These are phyloP conservation scores for Pyrenula aspistea DNA, from an alignment of 495 filamentous ascomycete species.

Conservation along the genomic window DNA sequence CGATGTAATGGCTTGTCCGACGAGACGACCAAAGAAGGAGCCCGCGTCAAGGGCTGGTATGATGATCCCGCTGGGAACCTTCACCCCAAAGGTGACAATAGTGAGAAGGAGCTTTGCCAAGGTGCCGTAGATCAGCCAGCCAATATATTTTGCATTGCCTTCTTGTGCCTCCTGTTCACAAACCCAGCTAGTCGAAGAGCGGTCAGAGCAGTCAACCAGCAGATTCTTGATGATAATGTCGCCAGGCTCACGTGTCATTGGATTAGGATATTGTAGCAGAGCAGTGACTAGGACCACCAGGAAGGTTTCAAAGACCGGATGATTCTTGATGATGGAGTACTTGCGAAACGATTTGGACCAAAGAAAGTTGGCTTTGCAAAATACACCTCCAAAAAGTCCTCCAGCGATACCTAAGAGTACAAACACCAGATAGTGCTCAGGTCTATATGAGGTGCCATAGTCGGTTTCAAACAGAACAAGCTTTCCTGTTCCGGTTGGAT, in stretches of 20 bases:
- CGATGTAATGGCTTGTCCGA: conserved; percentile 33
- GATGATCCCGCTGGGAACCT: conserved; percentile 47
- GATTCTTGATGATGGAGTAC: conserved; percentile 34
- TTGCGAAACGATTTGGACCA: conserved; percentile 44
- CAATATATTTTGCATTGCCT: conserved; percentile 21
- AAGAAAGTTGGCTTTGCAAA: conserved; percentile 42
- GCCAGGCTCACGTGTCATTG: conserved; percentile 35
- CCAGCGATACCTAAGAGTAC: conserved; percentile 41
- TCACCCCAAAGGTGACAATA: conserved; percentile 43
- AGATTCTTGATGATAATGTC: conserved; percentile 41
- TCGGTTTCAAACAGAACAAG: conserved; percentile 48
- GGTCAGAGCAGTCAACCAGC: conserved; percentile 36
- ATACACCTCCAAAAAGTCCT: conserved; percentile 42
- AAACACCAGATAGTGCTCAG: conserved; percentile 43
- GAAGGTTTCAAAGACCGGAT: conserved; percentile 41
- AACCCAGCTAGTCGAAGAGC: conserved; percentile 25
- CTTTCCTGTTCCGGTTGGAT: conserved; percentile 45
- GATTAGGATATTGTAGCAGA: conserved; percentile 43
- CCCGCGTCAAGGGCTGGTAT: conserved; percentile 46
- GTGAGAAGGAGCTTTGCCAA: conserved; percentile 41
- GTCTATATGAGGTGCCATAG: conserved; percentile 38
- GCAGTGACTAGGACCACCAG: conserved; percentile 39
- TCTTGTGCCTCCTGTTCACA: conserved; percentile 29
- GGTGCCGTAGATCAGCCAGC: conserved; percentile 38
- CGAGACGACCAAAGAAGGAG: conserved; percentile 40